Evolutionary conservation across 108 stramenopile genomes (phyloP).

Genomic region (Cyclostephanos tholiformis): DNA sequence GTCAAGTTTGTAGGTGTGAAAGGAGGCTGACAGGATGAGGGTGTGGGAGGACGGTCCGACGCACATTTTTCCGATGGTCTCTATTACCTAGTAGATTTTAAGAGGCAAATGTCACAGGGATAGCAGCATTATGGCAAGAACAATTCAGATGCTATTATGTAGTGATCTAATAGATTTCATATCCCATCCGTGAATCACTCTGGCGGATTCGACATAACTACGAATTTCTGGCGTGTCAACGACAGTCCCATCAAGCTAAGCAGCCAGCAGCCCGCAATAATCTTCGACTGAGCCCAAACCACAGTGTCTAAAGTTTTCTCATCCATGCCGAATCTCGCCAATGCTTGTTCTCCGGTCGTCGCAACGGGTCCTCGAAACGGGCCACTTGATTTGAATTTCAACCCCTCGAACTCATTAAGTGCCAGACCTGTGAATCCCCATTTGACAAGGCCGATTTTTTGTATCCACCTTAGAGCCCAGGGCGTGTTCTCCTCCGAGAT

Average conservation of each 20-base stretch:
- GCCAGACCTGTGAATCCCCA: constrained; percentile 88
- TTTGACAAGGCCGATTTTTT: constrained; percentile 73
- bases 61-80: no score
- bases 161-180: neutral
- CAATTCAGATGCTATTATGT: no score
- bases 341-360: constrained; percentile 79
- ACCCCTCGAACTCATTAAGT: constrained; percentile 85
- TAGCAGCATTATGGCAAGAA: no score
- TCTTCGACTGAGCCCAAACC: constrained; percentile 60
- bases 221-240: constrained; percentile 72
- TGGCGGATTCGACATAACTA: constrained; percentile 52
- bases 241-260: constrained; percentile 74
- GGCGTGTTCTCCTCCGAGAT: constrained; percentile 87
- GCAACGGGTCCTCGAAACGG: constrained; percentile 76
- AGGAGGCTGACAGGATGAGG: no score
- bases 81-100: no score
- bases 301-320: constrained; percentile 58
- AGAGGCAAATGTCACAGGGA: no score
- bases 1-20: no score
- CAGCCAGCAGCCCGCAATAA: constrained; percentile 71
- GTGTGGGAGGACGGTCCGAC: no score
- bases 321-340: constrained; percentile 77
- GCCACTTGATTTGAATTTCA: constrained; percentile 73
- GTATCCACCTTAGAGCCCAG: constrained; percentile 63
- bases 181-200: neutral